A percentile compares a stretch with the other conserved stretches of the same genome.
phyloP scores from a whole-genome alignment of 2,329 filamentous ascomycete species.

The Xylaria sp. region DNA sequence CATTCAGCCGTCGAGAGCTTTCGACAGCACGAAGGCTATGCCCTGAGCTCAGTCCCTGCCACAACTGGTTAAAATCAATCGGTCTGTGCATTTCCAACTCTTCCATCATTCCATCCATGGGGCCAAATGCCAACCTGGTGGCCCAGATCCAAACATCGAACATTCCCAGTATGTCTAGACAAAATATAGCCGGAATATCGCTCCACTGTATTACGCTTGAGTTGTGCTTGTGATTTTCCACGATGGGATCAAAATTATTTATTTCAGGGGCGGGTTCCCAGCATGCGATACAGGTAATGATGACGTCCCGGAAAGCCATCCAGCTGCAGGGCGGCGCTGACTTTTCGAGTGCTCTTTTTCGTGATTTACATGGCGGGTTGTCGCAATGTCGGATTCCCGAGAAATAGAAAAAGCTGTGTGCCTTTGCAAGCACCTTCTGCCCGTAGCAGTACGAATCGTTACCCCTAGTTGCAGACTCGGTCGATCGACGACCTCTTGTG shows the following conservation, averaged over 20 bases:
- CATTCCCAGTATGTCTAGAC: constrained; percentile 16
- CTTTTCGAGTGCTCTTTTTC: not conserved
- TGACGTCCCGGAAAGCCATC: not conserved
- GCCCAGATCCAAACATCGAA: constrained; percentile 19
- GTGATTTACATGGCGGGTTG: not conserved
- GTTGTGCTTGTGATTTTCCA: too few species aligned
- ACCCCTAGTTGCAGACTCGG: too few species aligned
- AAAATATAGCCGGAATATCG: too few species aligned
- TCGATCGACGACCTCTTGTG: too few species aligned
- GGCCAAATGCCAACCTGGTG: constrained; percentile 5
- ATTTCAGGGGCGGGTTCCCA: not conserved
- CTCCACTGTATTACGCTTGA: too few species aligned
- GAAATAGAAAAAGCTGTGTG: constrained; percentile 8
- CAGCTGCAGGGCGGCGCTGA: not conserved
- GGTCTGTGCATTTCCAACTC: constrained; percentile 9
- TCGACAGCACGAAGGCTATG: constrained; percentile 12
- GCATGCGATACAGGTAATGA: not conserved
- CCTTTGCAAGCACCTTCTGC: constrained; percentile 13
- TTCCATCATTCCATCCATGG: constrained; percentile 8
- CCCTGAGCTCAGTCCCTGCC: constrained; percentile 6
- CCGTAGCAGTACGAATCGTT: too few species aligned
- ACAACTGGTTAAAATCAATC: constrained; percentile 2
- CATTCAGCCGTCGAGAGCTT: constrained; percentile 13
- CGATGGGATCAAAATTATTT: not conserved
- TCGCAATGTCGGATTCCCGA: not conserved